These are phyloP conservation scores for Pecoramyces ruminantium DNA, from an alignment of 192 early-diverging fungal species.

Conservation along the genomic window DNA sequence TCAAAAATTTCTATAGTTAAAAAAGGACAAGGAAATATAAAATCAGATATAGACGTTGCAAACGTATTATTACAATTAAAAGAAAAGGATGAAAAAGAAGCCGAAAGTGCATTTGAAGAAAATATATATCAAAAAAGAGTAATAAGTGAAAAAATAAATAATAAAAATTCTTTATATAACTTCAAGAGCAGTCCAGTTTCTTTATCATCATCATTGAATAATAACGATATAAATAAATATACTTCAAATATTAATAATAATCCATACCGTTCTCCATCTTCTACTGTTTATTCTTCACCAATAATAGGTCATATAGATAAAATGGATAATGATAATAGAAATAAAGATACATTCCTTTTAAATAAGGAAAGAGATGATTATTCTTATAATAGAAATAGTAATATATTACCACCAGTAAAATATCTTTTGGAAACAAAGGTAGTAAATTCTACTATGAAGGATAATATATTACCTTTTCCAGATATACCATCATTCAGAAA, in stretches of 20 bases:
- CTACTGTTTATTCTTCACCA: not conserved
- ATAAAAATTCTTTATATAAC: not conserved
- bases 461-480: not conserved
- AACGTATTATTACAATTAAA: not conserved
- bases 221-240: not conserved
- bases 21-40: not conserved
- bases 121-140: not conserved
- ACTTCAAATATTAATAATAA: not conserved
- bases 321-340: not conserved
- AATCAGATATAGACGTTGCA: not conserved
- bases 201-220: not conserved
- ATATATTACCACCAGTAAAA: not conserved
- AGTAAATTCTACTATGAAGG: not conserved
- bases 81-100: not conserved
- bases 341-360: no score
- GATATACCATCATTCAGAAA: not conserved
- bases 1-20: not conserved
- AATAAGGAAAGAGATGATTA: not conserved
- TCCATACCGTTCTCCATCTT: not conserved
- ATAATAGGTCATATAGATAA: not conserved
- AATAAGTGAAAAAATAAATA: not conserved
- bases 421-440: not conserved
- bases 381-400: not conserved
- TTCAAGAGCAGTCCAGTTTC: not conserved
- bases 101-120: no score